phyloP scores from a whole-genome alignment of 768 basidiomycete species.

The Termitomyces sp. region DNA sequence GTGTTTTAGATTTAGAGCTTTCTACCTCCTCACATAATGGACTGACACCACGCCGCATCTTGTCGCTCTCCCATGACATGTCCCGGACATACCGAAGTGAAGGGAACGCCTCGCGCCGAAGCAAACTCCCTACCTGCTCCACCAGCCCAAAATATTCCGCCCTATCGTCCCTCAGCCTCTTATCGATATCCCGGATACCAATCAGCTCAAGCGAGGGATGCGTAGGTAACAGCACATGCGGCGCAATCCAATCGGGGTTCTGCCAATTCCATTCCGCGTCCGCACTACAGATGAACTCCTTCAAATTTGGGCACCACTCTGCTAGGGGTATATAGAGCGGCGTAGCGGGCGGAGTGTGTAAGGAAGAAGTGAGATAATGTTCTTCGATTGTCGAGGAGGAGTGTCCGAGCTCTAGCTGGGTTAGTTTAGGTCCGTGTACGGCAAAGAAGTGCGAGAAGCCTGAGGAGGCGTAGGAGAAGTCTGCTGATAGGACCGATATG shows the following conservation, averaged over 20 bases:
- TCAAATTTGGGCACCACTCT: slow-evolving; percentile 67
- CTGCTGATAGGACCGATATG: slow-evolving; percentile 65
- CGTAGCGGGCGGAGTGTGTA: slow-evolving; percentile 32
- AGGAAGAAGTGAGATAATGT: slow-evolving; percentile 53
- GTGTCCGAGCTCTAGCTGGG: slow-evolving; percentile 71
- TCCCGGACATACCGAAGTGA: slow-evolving; percentile 57
- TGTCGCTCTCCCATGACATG: slow-evolving; percentile 56
- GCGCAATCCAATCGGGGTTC: slow-evolving; percentile 76
- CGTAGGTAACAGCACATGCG: slow-evolving; percentile 64
- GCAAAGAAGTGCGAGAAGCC: slow-evolving; percentile 67
- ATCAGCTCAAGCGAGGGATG: slow-evolving; percentile 63
- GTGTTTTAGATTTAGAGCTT: background rate
- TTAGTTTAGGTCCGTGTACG: slow-evolving; percentile 57
- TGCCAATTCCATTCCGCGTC: slow-evolving; percentile 84
- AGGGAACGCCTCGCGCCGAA: slow-evolving; percentile 60
- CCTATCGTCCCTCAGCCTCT: slow-evolving; percentile 47
- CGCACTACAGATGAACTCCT: slow-evolving; percentile 69
- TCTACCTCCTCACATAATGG: background rate
- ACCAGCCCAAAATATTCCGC: slow-evolving; percentile 55
- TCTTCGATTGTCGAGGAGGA: slow-evolving; percentile 64
- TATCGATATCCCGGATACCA: slow-evolving; percentile 69
- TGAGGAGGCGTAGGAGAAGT: slow-evolving; percentile 63
- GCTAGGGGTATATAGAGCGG: slow-evolving; percentile 44
- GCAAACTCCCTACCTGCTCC: slow-evolving; percentile 60
- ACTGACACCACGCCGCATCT: slow-evolving; percentile 38